These are phyloP conservation scores for Backusella morwellensis DNA, from an alignment of 192 early-diverging fungal genomes.

Conservation along the genomic window DNA sequence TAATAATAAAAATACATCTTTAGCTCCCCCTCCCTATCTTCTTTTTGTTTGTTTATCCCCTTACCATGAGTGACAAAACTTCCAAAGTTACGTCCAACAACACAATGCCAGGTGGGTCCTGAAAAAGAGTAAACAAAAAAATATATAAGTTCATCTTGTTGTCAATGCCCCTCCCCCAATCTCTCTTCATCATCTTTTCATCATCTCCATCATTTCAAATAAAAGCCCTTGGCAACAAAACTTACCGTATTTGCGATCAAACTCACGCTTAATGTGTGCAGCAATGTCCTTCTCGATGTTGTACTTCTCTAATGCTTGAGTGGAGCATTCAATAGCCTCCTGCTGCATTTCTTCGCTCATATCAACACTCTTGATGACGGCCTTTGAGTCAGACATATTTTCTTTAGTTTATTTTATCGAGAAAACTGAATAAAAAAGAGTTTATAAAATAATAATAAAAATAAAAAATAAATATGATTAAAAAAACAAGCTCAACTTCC, in stretches of 20 bases:
- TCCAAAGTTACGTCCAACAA: conserved; percentile 99
- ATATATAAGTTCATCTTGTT: neutral
- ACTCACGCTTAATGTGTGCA: conserved; percentile 96
- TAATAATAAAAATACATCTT: conserved; percentile 21
- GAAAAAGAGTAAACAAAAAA: neutral
- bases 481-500: neutral
- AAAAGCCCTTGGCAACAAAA: neutral
- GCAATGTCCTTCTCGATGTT: conserved; percentile 99
- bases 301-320: conserved; percentile 88
- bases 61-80: conserved; percentile 96
- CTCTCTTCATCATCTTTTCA: neutral
- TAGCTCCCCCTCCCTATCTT: conserved; percentile 16
- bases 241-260: conserved; percentile 91
- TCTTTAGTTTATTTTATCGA: neutral
- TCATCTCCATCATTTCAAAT: neutral
- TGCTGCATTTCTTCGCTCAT: conserved; percentile 97
- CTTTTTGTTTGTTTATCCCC: neutral
- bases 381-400: conserved; percentile 75
- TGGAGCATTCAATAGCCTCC: conserved; percentile 85
- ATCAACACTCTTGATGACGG: conserved; percentile 96
- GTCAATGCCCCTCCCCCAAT: neutral
- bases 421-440: neutral
- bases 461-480: neutral
- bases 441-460: neutral
- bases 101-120: conserved; percentile 96